Evolutionary conservation across 2,329 filamentous ascomycete genomes (phyloP), one percentile per base, ranked within the genome.

Genomic region (Penicillium sp.): DNA sequence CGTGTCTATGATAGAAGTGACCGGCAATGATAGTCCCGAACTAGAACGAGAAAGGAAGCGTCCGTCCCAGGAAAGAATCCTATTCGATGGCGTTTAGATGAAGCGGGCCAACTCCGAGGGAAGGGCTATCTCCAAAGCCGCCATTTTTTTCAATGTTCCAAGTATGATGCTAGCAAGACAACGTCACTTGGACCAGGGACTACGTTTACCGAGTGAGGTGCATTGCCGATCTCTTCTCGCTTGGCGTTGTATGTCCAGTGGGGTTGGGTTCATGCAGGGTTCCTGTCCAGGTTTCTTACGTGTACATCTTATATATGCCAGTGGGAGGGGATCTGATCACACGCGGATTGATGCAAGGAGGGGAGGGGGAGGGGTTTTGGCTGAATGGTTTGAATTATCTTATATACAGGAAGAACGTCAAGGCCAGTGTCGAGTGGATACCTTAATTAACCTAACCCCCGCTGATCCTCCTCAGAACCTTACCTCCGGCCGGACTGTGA

Each of bases 401-500:
- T 17, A 40, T 40, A 24, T 36, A 27, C 37, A 37, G 5, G 26
- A 20, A 29, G 7, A 17, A 2, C 29, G 24, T 15, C 7, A 15
- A 15, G 17, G 23, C 39, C 24, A 42, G 29, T 48, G 27, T 18
- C 18, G 10, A 21, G 7, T 13, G 13, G 17, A 12, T 29, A 17
- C 34, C 18, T 34, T 45, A 17, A 34, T 34, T 45, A 18, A 45
- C 9, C 17, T 45, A 18, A 45, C 9, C 17, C 17, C 18, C 4
- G 17, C 8, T 20, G 24, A 13, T 15, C 4, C 2, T 7, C 13
- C 23, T 51, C 51, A 62, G 17, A 62, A 63, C 2, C 59, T 49
- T 27, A 63, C 57, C 13, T 62, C 53, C 2, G 59, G 60, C 13
- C 55, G 48, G 9, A 55, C 54, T 32, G 41, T 18, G 21, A 59